Evolutionary conservation across 1,284 basidiomycete species (phyloP).

Genomic region (Veloboletus limbatus): DNA sequence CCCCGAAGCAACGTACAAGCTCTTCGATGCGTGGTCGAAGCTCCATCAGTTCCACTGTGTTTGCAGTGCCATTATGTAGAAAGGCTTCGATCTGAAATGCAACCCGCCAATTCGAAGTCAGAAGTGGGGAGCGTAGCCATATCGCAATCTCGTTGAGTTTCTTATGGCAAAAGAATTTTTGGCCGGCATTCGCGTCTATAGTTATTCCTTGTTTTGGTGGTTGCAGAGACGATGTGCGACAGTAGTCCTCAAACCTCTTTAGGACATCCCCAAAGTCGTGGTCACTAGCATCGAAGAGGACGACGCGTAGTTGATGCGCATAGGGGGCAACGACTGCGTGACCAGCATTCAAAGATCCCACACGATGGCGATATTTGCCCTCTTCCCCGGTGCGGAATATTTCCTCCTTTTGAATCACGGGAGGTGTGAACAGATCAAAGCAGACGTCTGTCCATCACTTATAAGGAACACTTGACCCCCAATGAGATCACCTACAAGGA

Average conservation of each 20-base stretch:
- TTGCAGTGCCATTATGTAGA: slow-evolving; percentile 55
- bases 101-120: slow-evolving; percentile 47
- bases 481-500: slow-evolving; percentile 34
- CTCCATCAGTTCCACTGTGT: slow-evolving; percentile 50
- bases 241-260: slow-evolving; percentile 48
- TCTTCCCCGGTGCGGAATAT: slow-evolving; percentile 48
- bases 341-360: slow-evolving; percentile 51
- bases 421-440: slow-evolving; percentile 61
- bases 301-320: slow-evolving; percentile 61
- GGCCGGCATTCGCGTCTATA: slow-evolving; percentile 45
- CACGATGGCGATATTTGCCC: slow-evolving; percentile 46
- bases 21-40: slow-evolving; percentile 43
- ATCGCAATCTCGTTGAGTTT: slow-evolving; percentile 44
- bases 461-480: slow-evolving; percentile 8
- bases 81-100: slow-evolving; percentile 71
- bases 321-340: slow-evolving; percentile 60
- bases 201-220: slow-evolving; percentile 33
- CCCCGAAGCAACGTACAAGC: slow-evolving; percentile 36
- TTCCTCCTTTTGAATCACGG: slow-evolving; percentile 56
- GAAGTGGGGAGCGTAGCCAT: slow-evolving; percentile 42
- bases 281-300: slow-evolving; percentile 43
- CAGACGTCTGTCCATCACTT: slow-evolving; percentile 47
- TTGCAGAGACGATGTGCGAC: slow-evolving; percentile 49
- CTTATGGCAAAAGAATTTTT: slow-evolving; percentile 48
- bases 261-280: slow-evolving; percentile 38